These are phyloP conservation scores for Tagetes patula DNA, from an alignment of 129 eudicot species.

Conservation along the genomic window DNA sequence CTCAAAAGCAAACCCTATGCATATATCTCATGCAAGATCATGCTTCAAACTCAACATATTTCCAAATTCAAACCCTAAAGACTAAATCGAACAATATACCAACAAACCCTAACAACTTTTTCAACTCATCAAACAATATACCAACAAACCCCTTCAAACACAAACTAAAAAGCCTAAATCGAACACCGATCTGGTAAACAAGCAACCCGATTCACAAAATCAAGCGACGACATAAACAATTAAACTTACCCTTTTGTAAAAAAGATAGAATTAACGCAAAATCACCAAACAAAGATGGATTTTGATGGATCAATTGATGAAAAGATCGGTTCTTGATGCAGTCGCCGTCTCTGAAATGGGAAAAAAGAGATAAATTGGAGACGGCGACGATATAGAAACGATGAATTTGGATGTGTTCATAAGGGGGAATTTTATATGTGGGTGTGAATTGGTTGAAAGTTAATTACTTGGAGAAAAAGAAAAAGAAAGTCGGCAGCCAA, in stretches of 20 bases:
- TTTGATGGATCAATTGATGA: conserved; percentile 24
- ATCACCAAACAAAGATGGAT: conserved; percentile 18
- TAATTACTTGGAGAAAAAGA: conserved; percentile 25
- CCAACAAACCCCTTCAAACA: background rate
- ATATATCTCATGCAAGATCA: background rate
- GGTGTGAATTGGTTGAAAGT: conserved; percentile 38
- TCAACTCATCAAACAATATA: background rate
- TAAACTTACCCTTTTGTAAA: conserved; percentile 23
- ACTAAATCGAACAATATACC: background rate
- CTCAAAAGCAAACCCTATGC: background rate
- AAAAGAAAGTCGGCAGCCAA: conserved; percentile 26
- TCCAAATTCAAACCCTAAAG: background rate
- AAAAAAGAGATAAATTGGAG: conserved; percentile 13
- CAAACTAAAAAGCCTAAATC: background rate
- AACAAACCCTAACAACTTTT: conserved; percentile 1
- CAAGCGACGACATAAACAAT: background rate
- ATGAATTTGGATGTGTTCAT: conserved; percentile 36
- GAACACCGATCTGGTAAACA: conserved; percentile 23
- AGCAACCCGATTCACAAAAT: conserved; percentile 8
- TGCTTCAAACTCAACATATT: background rate
- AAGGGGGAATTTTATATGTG: conserved; percentile 8
- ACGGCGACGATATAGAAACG: conserved; percentile 45
- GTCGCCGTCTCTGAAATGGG: conserved; percentile 40
- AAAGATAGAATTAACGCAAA: conserved; percentile 5
- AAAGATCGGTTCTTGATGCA: conserved; percentile 28